Base-by-base conservation (phyloP, 257 asterid species). In the Echites panduratus region DNA sequence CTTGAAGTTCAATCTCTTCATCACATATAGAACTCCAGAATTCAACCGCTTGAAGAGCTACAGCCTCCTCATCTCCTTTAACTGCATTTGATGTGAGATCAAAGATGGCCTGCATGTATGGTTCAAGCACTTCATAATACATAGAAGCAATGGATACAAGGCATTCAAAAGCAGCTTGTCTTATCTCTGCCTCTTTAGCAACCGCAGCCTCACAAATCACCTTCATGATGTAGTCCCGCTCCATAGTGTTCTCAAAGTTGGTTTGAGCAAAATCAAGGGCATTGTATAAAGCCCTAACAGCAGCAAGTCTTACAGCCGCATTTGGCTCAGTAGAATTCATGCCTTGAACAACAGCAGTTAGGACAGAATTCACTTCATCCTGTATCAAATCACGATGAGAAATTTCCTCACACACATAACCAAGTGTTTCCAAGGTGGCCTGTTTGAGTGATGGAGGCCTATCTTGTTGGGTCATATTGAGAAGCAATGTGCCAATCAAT, bases 11-110 rank as follows among this genome's bases (percentile, higher is more conserved):
- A 61, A 87, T 84, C 82, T 92, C 98, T 72, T 81, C 96, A 77
- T 90, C 97, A 81, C 97, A 90, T 58, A 92, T 85, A n/a, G 95
- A 87, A 75, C 96, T 92, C 98, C 98, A 92, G 72, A 92, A 92
- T 75, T 92, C 98, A 52, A 92, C 56, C 41, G 98, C 96, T 80
- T 90, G 98, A 73, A 92, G 97, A 75, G 96, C 88, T 70, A 92
- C 95, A 74, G 90, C 77, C 75, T 89, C 98, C 76, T 86, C 89
- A 71, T 90, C 97, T 52, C 83, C 91, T 83, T 79, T 87, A 70
- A 90, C 95, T 61, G 97, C 98, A 66, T 85, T 90, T 54, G 98
- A 81, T 7, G 97, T 88, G 29, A 90, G 88, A 81, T 87, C 91
- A 74, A 92, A 85, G 75, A 92, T 88, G 59, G 78, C 75, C 79